Evolutionary conservation across 768 basidiomycete species (phyloP), one percentile per base, ranked within the genome.

Genomic region (Trametes cingulata): DNA sequence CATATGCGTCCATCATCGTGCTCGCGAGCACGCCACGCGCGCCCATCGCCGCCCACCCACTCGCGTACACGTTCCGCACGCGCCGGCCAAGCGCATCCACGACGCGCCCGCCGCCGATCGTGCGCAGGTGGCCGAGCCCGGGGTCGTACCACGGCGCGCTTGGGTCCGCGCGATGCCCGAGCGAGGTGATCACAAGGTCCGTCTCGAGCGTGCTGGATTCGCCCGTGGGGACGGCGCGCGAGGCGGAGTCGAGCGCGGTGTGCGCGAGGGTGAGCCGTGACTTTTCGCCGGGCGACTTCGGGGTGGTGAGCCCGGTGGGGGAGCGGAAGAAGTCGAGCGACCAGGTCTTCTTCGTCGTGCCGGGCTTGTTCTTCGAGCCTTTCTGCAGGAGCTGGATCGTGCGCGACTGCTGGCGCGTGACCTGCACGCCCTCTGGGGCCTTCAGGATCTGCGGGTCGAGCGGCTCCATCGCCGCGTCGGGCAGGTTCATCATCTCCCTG

Each of bases 1-100:
- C 80, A 69, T 94, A 93, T 20, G 95, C 91, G 69, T 97, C 83
- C 73, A 93, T 85, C 94, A 99, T 94, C 35, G 97, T 97, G 3
- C 87, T 80, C 1, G 93, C 95, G 45, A 98, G 79, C 13, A 98
- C 95, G 10, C 95, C 95, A 52, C 85, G 87, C 0, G 97, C 95
- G 36, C 96, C 96, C 3, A 83, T 86, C 2, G 93, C 88, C 2
- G 93, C 88, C 97, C 97, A 99, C 10, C 96, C 96, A 1, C 91
- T 88, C 1, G 93, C 89, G 69, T 97, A 99, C n/a, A 95, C 78
- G 58, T 84, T 84, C 37, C 77, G 79, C 37, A 87, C 29, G 29
- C 29, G 29, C 29, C 29, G 29, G 6, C 29, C 29, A 10, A 5
- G 29, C 29, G 29, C 29, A 10, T 33, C 29, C 6, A 33, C 64